A percentile compares a stretch with the other conserved stretches of the same genome.
Conservation (phyloP, 148 eudicot species). For the Camellia sinensis region DNA sequence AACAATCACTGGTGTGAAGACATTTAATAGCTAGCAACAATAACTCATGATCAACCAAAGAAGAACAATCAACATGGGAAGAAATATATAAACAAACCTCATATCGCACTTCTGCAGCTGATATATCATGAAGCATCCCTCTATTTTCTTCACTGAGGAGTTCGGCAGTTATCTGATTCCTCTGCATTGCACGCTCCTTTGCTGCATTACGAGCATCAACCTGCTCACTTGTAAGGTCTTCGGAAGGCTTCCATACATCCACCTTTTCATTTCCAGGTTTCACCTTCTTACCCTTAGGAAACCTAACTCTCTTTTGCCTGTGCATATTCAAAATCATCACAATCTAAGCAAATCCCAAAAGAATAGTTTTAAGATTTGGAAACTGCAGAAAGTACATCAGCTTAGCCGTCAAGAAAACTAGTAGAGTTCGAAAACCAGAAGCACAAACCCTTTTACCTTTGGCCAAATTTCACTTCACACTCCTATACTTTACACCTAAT, state of each 20-base stretch:
- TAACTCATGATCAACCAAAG: background rate
- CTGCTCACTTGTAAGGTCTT: slow-evolving; percentile 28
- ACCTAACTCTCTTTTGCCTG: slow-evolving; percentile 77
- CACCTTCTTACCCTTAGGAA: slow-evolving; percentile 86
- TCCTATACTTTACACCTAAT: too few species aligned
- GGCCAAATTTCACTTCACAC: too few species aligned
- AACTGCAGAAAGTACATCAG: background rate
- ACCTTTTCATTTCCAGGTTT: slow-evolving; percentile 43
- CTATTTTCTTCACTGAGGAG: slow-evolving; percentile 51
- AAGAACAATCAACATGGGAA: background rate
- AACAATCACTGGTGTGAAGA: background rate
- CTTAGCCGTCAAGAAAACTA: background rate
- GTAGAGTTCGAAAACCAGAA: too few species aligned
- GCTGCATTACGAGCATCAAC: slow-evolving; percentile 59
- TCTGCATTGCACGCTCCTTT: slow-evolving; percentile 59
- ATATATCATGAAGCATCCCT: slow-evolving; percentile 47
- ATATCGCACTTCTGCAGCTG: slow-evolving; percentile 65
- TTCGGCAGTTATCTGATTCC: slow-evolving; percentile 46
- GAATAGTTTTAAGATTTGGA: background rate
- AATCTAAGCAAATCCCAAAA: background rate
- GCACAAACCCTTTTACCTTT: background rate
- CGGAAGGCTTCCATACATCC: slow-evolving; percentile 23
- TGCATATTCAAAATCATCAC: slow-evolving; percentile 13
- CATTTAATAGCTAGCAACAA: background rate
- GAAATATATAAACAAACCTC: slow-evolving; percentile 37